Base-by-base conservation (phyloP, 768 basidiomycete species). In the Boletus insuetus region DNA sequence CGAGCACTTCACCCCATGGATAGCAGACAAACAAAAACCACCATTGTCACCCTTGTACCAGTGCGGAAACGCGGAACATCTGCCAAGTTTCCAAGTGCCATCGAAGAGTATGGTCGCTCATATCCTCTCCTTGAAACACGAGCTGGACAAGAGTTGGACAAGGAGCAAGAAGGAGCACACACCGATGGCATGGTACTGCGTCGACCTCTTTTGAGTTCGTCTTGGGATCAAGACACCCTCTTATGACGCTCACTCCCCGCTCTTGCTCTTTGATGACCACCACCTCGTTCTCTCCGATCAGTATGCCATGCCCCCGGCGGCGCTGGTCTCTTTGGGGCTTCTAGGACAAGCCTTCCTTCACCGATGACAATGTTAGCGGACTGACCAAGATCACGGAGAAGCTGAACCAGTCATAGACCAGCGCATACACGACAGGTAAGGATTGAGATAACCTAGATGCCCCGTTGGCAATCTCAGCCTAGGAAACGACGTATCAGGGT, bases 371-470 rank as follows among this genome's bases (percentile, higher is more conserved):
- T 6, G 55, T 65, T 65, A 16, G 69, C 53, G 19, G 53, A 2
- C 73, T 69, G 16, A 71, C 37, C 2, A 70, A 48, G 44, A 74
- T 74, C 62, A 73, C 60, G 32, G 61, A 58, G 44, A 68, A 69
- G 26, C 26, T 26, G 26, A 24, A 24, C 24, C 26, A 8, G 26
- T 9, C 26, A 26, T 26, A 26, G 26, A 55, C 49, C 19, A 64
- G 0, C 2, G 51, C 68, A 44, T 64, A 71, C 37, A 58, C 34
- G 39, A 61, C 10, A 12, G 39, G 67, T 72, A 2, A 66, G 68
- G n/a, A 71, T 48, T 37, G 26, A 73, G 44, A 48, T 68, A 55
- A 3, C 46, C 73, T 1, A 73, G 54, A 51, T 72, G 69, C 3
- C 63, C 56, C 1, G 70, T 70, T 1, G 29, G 1, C 56, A 71